A percentile compares a stretch with the other conserved stretches of the same genome.
phyloP scores from a whole-genome alignment of 192 early-diverging fungal species.

The Linderina pennispora region DNA sequence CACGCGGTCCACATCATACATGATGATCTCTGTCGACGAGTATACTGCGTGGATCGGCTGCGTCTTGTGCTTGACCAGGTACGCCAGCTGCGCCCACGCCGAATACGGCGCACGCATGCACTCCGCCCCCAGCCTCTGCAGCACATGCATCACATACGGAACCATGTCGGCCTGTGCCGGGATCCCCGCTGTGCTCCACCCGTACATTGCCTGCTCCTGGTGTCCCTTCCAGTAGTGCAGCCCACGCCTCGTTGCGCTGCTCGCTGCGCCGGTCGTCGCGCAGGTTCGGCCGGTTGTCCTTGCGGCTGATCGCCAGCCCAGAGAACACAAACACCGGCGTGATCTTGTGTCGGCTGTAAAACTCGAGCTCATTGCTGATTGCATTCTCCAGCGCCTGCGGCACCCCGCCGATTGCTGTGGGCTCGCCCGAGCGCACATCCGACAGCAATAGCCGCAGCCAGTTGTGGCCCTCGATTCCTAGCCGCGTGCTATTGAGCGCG shows the following conservation, averaged over 20 bases:
- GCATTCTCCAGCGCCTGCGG: slow-evolving; percentile 53
- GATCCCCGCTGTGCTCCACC: slow-evolving; percentile 49
- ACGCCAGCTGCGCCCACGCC: slow-evolving; percentile 72
- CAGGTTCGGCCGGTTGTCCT: slow-evolving; percentile 57
- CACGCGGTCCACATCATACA: slow-evolving; percentile 71
- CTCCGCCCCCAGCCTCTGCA: slow-evolving; percentile 60
- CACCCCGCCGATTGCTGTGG: slow-evolving; percentile 60
- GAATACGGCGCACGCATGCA: slow-evolving; percentile 77
- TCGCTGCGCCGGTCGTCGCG: slow-evolving; percentile 57
- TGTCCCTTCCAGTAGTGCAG: slow-evolving; percentile 56
- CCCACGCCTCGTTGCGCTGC: slow-evolving; percentile 63
- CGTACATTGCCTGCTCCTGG: slow-evolving; percentile 51
- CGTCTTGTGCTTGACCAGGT: slow-evolving; percentile 61
- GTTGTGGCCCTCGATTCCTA: slow-evolving; percentile 76
- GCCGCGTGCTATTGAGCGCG: slow-evolving; percentile 55
- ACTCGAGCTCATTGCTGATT: slow-evolving; percentile 60
- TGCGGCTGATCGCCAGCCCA: slow-evolving; percentile 63
- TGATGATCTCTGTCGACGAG: slow-evolving; percentile 65
- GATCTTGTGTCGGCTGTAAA: slow-evolving; percentile 52
- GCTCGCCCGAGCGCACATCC: slow-evolving; percentile 50
- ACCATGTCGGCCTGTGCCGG: slow-evolving; percentile 58
- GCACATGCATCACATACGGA: slow-evolving; percentile 61
- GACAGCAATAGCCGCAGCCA: slow-evolving; percentile 67
- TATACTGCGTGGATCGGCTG: slow-evolving; percentile 66
- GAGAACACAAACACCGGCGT: slow-evolving; percentile 74